Conservation (phyloP, 2,329 filamentous ascomycete species). For the Samsoniella hepiali region DNA sequence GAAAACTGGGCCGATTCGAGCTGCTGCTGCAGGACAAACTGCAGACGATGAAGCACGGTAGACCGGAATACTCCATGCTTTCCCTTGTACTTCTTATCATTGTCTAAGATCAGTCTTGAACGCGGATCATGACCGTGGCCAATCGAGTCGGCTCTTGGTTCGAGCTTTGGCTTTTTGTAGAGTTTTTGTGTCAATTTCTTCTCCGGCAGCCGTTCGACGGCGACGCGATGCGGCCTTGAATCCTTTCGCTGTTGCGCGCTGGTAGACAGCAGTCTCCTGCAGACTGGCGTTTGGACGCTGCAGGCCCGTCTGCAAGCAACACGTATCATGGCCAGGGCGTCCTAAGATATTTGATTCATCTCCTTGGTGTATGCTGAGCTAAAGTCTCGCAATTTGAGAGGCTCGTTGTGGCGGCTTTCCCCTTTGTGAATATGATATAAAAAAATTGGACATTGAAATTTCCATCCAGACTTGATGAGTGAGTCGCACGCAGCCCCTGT, state of each 20-base stretch:
- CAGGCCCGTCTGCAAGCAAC: slow-evolving; percentile 13
- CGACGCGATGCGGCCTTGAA: not conserved
- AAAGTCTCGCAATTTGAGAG: not conserved
- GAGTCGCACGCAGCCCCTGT: not conserved
- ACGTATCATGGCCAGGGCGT: slow-evolving; percentile 8
- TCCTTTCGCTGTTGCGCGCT: not conserved
- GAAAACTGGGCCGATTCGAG: slow-evolving; percentile 25
- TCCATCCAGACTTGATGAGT: not conserved
- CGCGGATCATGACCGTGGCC: slow-evolving; percentile 35
- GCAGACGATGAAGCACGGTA: slow-evolving; percentile 36
- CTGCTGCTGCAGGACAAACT: slow-evolving; percentile 31
- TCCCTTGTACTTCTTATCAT: slow-evolving; percentile 26
- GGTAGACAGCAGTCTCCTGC: not conserved
- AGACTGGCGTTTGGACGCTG: not conserved
- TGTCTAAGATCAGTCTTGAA: slow-evolving; percentile 30
- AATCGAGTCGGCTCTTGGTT: slow-evolving; percentile 23
- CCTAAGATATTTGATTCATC: slow-evolving; percentile 10
- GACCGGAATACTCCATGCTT: slow-evolving; percentile 34
- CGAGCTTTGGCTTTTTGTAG: not conserved
- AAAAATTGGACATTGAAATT: slow-evolving; percentile 3
- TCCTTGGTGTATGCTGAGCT: not conserved
- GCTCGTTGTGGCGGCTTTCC: not conserved
- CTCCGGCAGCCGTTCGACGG: not conserved
- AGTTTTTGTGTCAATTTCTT: not conserved
- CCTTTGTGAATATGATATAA: slow-evolving; percentile 1